phyloP scores from a whole-genome alignment of 257 asterid species.

The Nicotiana knightiana region DNA sequence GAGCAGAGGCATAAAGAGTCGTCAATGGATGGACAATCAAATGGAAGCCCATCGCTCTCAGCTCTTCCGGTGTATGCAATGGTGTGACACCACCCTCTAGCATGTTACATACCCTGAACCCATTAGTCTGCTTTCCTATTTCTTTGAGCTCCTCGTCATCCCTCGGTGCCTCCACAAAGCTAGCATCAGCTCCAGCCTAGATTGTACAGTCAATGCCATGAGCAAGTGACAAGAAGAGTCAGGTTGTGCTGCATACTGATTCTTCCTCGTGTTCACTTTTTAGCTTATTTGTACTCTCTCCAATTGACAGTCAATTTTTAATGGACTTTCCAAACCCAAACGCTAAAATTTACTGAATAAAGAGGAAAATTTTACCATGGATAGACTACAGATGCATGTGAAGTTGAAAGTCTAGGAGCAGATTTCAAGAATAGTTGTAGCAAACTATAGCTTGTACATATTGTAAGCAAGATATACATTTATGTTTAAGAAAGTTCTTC shows the following conservation, averaged over 20 bases:
- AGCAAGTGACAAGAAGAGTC: not conserved
- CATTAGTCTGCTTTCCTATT: slow-evolving; percentile 9
- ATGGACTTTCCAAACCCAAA: not conserved
- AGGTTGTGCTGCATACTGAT: not conserved
- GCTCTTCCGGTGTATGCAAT: slow-evolving; percentile 21
- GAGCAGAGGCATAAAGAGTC: slow-evolving; percentile 16
- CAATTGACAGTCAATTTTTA: not conserved
- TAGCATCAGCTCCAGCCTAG: slow-evolving; percentile 23
- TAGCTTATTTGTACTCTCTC: not conserved
- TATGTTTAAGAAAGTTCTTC: not conserved
- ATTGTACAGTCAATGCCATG: not conserved
- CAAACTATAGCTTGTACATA: not conserved
- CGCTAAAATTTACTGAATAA: not conserved
- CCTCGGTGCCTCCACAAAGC: slow-evolving; percentile 21
- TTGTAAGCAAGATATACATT: not conserved
- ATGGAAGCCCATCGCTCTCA: slow-evolving; percentile 18
- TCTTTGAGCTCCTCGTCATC: slow-evolving; percentile 17
- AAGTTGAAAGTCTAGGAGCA: not conserved
- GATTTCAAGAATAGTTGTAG: not conserved
- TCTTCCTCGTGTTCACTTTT: not conserved
- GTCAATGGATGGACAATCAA: slow-evolving; percentile 19
- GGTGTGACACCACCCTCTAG: slow-evolving; percentile 19
- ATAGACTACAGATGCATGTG: not conserved
- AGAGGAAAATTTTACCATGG: not conserved
- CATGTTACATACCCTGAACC: slow-evolving; percentile 17